Conservation (phyloP, 2,329 filamentous ascomycete species). For the Cercospora sp. region DNA sequence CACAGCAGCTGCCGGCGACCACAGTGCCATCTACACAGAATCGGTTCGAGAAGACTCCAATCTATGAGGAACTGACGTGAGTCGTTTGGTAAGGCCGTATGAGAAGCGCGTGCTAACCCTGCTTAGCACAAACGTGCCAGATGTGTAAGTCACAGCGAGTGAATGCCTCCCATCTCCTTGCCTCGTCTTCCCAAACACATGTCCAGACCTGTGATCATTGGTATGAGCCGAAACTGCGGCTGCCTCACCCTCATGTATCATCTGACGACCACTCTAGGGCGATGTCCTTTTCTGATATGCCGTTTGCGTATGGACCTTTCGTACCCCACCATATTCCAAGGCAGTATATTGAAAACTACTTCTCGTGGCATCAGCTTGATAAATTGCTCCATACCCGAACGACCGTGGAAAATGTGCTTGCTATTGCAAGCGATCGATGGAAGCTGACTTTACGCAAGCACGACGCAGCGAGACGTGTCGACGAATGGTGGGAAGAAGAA, state of each 20-base stretch:
- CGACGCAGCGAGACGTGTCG: slow-evolving; percentile 47
- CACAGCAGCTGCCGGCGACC: slow-evolving; percentile 44
- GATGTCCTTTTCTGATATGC: slow-evolving; percentile 57
- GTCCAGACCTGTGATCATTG: too few relatives aligned
- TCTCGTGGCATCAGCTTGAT: slow-evolving; percentile 54
- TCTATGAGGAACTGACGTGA: slow-evolving; percentile 53
- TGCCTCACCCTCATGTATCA: too few relatives aligned
- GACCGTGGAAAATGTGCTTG: slow-evolving; percentile 53
- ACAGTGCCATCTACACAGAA: slow-evolving; percentile 48
- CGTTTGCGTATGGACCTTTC: slow-evolving; percentile 58
- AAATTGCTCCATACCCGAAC: slow-evolving; percentile 51
- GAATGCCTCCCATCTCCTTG: not conserved
- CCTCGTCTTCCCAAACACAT: not conserved
- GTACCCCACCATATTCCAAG: slow-evolving; percentile 56
- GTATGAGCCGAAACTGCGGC: too few relatives aligned
- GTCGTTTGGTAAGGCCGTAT: not conserved
- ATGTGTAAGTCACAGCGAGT: slow-evolving; percentile 38
- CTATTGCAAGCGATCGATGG: slow-evolving; percentile 44
- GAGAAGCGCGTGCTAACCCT: not conserved
- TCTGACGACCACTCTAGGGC: slow-evolving; percentile 33
- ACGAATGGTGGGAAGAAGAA: slow-evolving; percentile 56
- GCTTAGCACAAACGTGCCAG: slow-evolving; percentile 54
- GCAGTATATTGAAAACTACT: slow-evolving; percentile 59
- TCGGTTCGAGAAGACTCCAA: slow-evolving; percentile 51
- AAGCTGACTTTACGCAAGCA: slow-evolving; percentile 52